phyloP scores from a whole-genome alignment of 2,329 filamentous ascomycete genomes.

The Alternaria postmessia region DNA sequence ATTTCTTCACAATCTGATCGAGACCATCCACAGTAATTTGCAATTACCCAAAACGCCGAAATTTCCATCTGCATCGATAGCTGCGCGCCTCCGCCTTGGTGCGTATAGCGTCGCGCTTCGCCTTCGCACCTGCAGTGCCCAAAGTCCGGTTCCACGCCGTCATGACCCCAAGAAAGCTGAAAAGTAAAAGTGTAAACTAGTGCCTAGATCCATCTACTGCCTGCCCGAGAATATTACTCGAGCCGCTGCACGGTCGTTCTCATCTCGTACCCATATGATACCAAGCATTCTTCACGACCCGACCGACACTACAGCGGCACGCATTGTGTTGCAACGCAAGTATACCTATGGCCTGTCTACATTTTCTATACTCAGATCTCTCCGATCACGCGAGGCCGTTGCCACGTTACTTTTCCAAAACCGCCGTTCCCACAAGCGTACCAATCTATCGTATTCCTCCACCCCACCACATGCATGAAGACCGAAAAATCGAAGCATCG shows the following conservation, averaged over 20 bases:
- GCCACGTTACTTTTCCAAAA: constrained; percentile 2
- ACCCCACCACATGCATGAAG: not conserved
- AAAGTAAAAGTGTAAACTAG: constrained; percentile 4
- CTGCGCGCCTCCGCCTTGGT: not conserved
- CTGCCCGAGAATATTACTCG: not conserved
- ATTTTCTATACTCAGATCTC: not conserved
- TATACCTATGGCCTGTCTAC: not conserved
- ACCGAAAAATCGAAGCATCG: not conserved
- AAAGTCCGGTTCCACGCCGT: not conserved
- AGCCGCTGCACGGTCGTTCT: not conserved
- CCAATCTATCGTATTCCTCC: not conserved
- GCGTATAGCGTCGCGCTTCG: not conserved
- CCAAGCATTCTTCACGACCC: not conserved
- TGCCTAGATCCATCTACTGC: not conserved
- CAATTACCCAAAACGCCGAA: not conserved
- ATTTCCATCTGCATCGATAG: not conserved
- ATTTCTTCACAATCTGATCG: not conserved
- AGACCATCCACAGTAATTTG: not conserved
- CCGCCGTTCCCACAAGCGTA: not conserved
- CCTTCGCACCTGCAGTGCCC: not conserved
- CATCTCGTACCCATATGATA: not conserved
- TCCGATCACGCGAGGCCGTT: not conserved
- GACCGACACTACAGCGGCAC: not conserved
- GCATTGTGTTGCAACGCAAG: not conserved
- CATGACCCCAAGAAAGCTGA: not conserved